Percentiles rank a stretch among this genome's conserved stretches.
Evolutionary conservation across 2,329 filamentous ascomycete species (phyloP).

Genomic region (Amphichorda felina): DNA sequence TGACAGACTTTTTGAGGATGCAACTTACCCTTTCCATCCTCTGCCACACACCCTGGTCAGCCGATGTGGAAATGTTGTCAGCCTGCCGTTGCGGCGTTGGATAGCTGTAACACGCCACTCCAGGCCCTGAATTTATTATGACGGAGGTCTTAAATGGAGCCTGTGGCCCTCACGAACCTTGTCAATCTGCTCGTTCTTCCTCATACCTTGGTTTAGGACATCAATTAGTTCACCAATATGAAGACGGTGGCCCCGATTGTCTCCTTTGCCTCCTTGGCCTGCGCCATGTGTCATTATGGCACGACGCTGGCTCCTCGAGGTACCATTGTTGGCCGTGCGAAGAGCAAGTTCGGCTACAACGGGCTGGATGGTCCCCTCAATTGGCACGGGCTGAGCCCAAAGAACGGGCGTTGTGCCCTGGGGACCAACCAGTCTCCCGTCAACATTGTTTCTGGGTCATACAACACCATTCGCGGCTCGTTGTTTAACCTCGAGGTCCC

Average conservation of each 20-base stretch:
- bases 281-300: slow-evolving; percentile 18
- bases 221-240: slow-evolving; percentile 7
- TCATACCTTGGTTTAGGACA: too few relatives aligned
- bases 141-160: too few relatives aligned
- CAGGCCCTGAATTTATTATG: too few relatives aligned
- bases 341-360: slow-evolving; percentile 28
- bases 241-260: slow-evolving; percentile 7
- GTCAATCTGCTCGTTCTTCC: too few relatives aligned
- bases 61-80: too few relatives aligned
- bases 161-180: too few relatives aligned
- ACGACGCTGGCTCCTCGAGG: slow-evolving; percentile 20
- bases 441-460: slow-evolving; percentile 23
- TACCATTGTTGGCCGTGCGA: slow-evolving; percentile 14
- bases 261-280: slow-evolving; percentile 8
- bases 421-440: slow-evolving; percentile 41
- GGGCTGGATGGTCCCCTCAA: slow-evolving; percentile 30
- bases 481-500: slow-evolving; percentile 19
- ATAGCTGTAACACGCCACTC: too few relatives aligned
- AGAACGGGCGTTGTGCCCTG: slow-evolving; percentile 29
- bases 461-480: slow-evolving; percentile 11
- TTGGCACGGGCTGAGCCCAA: slow-evolving; percentile 31
- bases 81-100: too few relatives aligned
- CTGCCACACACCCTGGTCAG: too few relatives aligned
- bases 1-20: too few relatives aligned
- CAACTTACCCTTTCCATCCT: too few relatives aligned